Conservation (phyloP, 1,139 yeast genomes). For the Pichia sp. region DNA sequence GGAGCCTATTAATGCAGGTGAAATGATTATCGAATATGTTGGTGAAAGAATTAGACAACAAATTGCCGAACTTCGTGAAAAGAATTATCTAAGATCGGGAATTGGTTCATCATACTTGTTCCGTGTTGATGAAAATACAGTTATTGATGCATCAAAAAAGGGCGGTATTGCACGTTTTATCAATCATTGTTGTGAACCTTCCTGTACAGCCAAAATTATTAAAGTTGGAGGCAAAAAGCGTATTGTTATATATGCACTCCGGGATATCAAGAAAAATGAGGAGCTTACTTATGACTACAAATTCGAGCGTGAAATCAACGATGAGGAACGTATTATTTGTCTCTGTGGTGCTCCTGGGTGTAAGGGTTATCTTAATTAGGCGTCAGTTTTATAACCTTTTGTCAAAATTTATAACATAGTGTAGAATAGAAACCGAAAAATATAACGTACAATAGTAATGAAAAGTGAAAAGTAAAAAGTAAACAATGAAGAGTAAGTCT, state of each 20-base stretch:
- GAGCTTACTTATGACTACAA: constrained; percentile 94
- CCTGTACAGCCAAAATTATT: constrained; percentile 94
- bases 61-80: constrained; percentile 89
- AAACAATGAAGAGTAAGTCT: no score
- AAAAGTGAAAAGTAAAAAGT: neutral
- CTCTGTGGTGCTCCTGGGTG: constrained; percentile 93
- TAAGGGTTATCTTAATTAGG: constrained; percentile 78
- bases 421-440: neutral
- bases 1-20: constrained; percentile 90
- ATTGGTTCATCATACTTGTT: constrained; percentile 92
- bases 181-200: constrained; percentile 95
- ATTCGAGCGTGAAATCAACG: constrained; percentile 86
- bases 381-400: neutral
- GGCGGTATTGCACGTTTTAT: constrained; percentile 97
- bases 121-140: constrained; percentile 89
- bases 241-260: constrained; percentile 87
- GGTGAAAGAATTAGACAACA: constrained; percentile 94
- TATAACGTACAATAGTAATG: neutral
- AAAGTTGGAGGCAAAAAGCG: constrained; percentile 91
- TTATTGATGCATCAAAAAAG: constrained; percentile 93
- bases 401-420: neutral
- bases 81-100: constrained; percentile 79
- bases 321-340: constrained; percentile 85
- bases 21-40: constrained; percentile 98
- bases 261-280: constrained; percentile 85